These are phyloP conservation scores for Cnidoscolus chayamansa DNA, from an alignment of 441 rosid genomes.

Conservation along the genomic window DNA sequence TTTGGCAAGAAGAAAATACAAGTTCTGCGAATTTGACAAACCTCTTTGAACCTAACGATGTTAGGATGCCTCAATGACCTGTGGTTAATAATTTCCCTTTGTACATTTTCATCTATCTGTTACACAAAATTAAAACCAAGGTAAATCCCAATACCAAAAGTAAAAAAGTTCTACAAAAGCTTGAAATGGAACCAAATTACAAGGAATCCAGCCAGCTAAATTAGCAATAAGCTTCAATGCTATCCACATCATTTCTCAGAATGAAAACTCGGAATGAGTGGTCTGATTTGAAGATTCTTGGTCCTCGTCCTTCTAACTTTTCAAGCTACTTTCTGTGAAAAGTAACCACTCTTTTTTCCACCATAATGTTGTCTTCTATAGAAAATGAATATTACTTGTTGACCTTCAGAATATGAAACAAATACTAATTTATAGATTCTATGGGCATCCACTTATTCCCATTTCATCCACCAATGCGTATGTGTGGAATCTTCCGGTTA, in stretches of 20 bases:
- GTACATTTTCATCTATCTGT: constrained; percentile 96
- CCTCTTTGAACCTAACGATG: constrained; percentile 97
- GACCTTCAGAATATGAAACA: constrained; percentile 5
- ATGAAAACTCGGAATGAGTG: background rate
- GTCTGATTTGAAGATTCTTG: constrained; percentile 3
- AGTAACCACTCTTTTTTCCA: background rate
- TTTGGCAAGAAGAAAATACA: background rate
- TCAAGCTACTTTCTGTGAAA: constrained; percentile 7
- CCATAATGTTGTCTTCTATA: background rate
- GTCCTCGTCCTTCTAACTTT: background rate
- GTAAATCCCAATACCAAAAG: background rate
- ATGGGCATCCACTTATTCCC: background rate
- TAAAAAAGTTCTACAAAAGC: background rate
- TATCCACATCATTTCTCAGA: background rate
- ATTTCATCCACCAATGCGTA: background rate
- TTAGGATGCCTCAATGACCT: constrained; percentile 92
- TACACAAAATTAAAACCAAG: constrained; percentile 4
- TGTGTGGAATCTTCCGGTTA: background rate
- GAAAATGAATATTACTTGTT: background rate
- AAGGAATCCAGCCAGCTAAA: background rate
- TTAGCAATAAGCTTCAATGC: background rate
- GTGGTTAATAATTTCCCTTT: constrained; percentile 93
- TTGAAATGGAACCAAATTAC: background rate
- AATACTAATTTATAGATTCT: background rate
- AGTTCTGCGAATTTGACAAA: constrained; percentile 24